Percentiles rank a stretch among this genome's conserved stretches.
phyloP scores from a whole-genome alignment of 352 stramenopile genomes.

The Pythium phragmiticola region DNA sequence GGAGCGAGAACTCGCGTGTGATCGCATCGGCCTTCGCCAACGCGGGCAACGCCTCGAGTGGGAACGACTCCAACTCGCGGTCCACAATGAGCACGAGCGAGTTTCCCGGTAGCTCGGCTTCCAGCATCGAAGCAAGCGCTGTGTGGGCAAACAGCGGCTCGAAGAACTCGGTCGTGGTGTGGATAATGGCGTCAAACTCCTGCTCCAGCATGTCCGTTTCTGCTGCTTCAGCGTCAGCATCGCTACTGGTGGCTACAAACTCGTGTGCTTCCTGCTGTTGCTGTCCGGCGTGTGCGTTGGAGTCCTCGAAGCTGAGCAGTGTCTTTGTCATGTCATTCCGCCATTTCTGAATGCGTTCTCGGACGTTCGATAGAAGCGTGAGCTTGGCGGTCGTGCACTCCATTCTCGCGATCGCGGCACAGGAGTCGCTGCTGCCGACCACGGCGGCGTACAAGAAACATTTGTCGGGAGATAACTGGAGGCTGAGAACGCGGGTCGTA shows the following conservation, averaged over 20 bases:
- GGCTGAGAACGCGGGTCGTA: constrained; percentile 38
- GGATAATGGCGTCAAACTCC: constrained; percentile 52
- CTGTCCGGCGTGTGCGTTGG: constrained; percentile 20
- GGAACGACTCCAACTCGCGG: constrained; percentile 43
- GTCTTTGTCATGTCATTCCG: constrained; percentile 36
- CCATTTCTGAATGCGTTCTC: constrained; percentile 37
- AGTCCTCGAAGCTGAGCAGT: constrained; percentile 41
- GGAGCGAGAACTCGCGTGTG: constrained; percentile 67
- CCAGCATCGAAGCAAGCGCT: constrained; percentile 35
- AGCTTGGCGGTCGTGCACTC: constrained; percentile 47
- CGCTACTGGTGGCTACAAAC: not conserved
- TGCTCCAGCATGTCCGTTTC: constrained; percentile 46
- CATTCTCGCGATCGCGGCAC: constrained; percentile 51
- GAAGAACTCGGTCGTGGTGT: constrained; percentile 45
- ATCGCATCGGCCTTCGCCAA: constrained; percentile 52
- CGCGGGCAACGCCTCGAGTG: constrained; percentile 49
- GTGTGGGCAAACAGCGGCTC: constrained; percentile 54
- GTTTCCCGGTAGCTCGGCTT: constrained; percentile 44
- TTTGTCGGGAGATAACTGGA: constrained; percentile 70
- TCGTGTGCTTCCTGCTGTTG: constrained; percentile 44
- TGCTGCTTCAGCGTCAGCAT: not conserved
- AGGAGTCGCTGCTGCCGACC: constrained; percentile 36
- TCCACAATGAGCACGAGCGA: constrained; percentile 57
- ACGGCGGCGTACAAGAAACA: constrained; percentile 64
- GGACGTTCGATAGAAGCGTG: constrained; percentile 30